Base-by-base conservation (phyloP, 2,329 filamentous ascomycete species). In the Teratosphaeria epicoccoides region DNA sequence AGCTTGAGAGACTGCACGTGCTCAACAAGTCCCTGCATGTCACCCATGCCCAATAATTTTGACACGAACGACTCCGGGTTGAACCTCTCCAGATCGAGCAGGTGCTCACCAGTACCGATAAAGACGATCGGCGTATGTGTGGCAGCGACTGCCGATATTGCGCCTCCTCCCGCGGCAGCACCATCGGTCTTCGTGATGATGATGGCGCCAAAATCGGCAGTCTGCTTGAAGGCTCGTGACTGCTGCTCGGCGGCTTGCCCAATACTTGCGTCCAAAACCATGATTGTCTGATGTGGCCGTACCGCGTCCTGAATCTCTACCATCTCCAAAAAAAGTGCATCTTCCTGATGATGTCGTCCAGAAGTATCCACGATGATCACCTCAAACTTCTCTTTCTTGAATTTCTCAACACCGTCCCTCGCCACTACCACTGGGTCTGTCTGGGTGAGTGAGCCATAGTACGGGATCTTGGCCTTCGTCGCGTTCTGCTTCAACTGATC, bases 101-200 rank as follows among this genome's bases (percentile, higher is more conserved):
- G 88, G 70, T 98, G 93, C 69, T 98, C 93, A 65, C 93, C 93
- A 0, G 93, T 98, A 69, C 93, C 93, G 57, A 98, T 88, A 70
- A 96, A 98, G 10, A 97, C 90, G 61, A 98, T 98, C 2, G 93
- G 93, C 0, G 93, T 97, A 62, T 91, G 85, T 26, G 93, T 98
- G 2, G 93, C 93, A 1, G 93, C 93, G 52, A 98, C 93, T 9
- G 93, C 93, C 3, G 91, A 97, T 52, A 98, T 98, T 55, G 93
- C 93, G 73, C 93, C 93, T 76, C 93, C 93, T 62, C 93, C 93
- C 46, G 88, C 87, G 1, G 93, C 93, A 61, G 95, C 88, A 58
- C 93, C 93, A 66, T 98, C 93, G 0, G 91, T 97, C 75, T 98
- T 98, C 49, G 93, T 98, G 66, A 98, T 96, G 66, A 98, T 95